These are phyloP conservation scores for Candolleomyces aberdarensis DNA, from an alignment of 768 basidiomycete genomes.

Conservation along the genomic window DNA sequence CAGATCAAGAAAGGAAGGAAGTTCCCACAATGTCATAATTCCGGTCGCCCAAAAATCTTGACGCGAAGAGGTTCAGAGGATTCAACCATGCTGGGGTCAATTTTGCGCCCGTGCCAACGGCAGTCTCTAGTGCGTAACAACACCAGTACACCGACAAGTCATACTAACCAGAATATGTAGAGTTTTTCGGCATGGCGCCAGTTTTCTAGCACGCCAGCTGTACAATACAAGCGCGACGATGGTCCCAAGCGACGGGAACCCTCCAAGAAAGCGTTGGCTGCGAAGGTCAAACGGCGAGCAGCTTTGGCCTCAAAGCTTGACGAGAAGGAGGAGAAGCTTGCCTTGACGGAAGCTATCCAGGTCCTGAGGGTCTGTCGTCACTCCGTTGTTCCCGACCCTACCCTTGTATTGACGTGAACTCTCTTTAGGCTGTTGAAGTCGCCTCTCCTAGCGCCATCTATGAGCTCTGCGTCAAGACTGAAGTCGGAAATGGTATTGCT, in stretches of 20 bases:
- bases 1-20: not conserved
- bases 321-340: slow-evolving; percentile 64
- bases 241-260: slow-evolving; percentile 49
- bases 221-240: slow-evolving; percentile 47
- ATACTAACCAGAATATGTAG: not conserved
- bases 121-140: slow-evolving; percentile 19
- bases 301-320: slow-evolving; percentile 50
- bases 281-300: slow-evolving; percentile 59
- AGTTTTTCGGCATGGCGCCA: slow-evolving; percentile 26
- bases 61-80: not conserved
- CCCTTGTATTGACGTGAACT: not conserved
- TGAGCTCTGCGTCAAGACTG: slow-evolving; percentile 79
- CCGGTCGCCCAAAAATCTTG: slow-evolving; percentile 1
- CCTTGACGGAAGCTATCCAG: slow-evolving; percentile 60
- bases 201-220: slow-evolving; percentile 50
- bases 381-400: not conserved
- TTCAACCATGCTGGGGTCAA: slow-evolving; percentile 6
- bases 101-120: slow-evolving; percentile 23
- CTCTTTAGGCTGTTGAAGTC: slow-evolving; percentile 80
- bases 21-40: slow-evolving; percentile 2
- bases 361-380: slow-evolving; percentile 62
- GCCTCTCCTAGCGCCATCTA: slow-evolving; percentile 72
- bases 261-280: slow-evolving; percentile 69
- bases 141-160: not conserved
- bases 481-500: slow-evolving; percentile 71